These are phyloP conservation scores for Chytriomyces sp. DNA, from an alignment of 192 early-diverging fungal genomes.

Conservation along the genomic window DNA sequence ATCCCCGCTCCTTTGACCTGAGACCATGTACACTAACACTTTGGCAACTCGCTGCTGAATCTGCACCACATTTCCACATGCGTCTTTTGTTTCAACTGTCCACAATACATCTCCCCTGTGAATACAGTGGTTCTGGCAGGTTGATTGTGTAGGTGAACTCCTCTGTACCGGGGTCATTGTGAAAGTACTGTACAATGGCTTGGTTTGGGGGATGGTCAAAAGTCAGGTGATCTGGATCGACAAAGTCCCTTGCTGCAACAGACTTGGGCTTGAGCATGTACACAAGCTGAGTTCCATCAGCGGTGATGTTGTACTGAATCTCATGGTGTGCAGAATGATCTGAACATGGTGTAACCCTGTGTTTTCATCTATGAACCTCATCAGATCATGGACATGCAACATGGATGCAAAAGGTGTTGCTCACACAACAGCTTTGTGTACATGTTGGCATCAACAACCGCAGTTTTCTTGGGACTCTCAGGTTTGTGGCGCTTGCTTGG, in stretches of 20 bases:
- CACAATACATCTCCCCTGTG: not conserved
- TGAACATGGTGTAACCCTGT: no score
- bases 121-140: not conserved
- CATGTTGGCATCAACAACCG: no score
- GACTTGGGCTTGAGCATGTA: not conserved
- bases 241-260: not conserved
- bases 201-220: not conserved
- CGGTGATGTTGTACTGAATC: no score
- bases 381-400: no score
- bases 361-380: no score
- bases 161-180: not conserved
- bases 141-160: not conserved
- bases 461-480: no score
- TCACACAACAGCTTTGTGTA: no score
- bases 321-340: no score
- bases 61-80: not conserved
- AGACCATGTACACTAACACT: not conserved
- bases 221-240: not conserved
- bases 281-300: no score
- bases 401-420: no score
- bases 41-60: not conserved
- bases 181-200: not conserved
- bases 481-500: no score
- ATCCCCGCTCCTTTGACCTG: not conserved
- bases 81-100: not conserved